Percentiles rank a stretch among this genome's conserved stretches.
Evolutionary conservation across 345 rosid genomes (phyloP).

Genomic region (Citrus medica): DNA sequence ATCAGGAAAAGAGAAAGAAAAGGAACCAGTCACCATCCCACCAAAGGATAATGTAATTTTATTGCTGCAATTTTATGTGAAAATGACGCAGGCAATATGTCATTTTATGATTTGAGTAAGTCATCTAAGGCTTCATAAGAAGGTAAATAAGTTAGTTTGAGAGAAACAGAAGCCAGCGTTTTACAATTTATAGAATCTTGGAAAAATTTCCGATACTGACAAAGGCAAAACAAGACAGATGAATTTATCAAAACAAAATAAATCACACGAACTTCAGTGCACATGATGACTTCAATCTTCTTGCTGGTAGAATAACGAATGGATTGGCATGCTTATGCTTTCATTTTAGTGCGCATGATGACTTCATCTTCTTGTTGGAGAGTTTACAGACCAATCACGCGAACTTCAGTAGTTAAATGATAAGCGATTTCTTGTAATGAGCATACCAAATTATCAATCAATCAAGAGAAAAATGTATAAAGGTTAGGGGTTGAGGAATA

Average conservation of each 20-base stretch:
- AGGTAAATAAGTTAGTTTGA: background rate
- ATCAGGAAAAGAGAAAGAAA: conserved; percentile 41
- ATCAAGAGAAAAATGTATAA: background rate
- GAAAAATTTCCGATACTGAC: background rate
- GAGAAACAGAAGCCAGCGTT: no score
- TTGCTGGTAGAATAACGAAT: background rate
- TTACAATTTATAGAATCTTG: background rate
- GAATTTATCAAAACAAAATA: background rate
- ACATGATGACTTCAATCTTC: no score
- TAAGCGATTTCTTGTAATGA: background rate
- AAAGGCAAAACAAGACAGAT: background rate
- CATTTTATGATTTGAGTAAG: conserved; percentile 16
- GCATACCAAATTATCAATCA: background rate
- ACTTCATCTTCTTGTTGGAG: background rate
- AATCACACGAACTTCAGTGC: background rate
- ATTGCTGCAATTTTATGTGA: conserved; percentile 12
- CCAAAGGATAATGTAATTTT: conserved; percentile 14
- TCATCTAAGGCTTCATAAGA: conserved; percentile 6
- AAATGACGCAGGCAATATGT: conserved; percentile 40
- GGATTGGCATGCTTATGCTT: conserved; percentile 6
- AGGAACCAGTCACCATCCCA: conserved; percentile 43
- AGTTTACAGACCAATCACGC: background rate
- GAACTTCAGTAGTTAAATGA: background rate
- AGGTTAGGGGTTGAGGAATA: background rate
- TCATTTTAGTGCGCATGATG: conserved; percentile 1